Conservation (phyloP, 306 rosid species). For the Coriaria nepalensis region DNA sequence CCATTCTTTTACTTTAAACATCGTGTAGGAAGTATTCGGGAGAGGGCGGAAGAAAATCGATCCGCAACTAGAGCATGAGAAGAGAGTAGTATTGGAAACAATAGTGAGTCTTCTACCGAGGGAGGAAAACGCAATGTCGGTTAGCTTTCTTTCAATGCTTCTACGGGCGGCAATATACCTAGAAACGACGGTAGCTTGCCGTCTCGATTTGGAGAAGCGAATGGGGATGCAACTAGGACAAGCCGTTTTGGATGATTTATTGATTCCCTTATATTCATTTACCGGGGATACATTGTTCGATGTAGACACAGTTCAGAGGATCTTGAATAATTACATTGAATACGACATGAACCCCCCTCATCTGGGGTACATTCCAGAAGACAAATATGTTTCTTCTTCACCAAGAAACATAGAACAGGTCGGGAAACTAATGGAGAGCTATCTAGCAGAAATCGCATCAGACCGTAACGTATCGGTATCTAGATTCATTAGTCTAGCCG, state of each 20-base stretch:
- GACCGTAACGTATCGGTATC: conserved; percentile 58
- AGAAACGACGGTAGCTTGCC: conserved; percentile 90
- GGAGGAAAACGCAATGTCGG: conserved; percentile 66
- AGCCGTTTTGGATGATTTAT: conserved; percentile 78
- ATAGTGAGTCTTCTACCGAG: conserved; percentile 78
- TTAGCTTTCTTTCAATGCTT: conserved; percentile 89
- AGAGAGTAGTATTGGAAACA: conserved; percentile 83
- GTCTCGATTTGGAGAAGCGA: conserved; percentile 87
- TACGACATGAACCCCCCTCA: conserved; percentile 25
- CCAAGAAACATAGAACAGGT: conserved; percentile 43
- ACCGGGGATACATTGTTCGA: conserved; percentile 78
- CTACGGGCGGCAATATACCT: conserved; percentile 63
- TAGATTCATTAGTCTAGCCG: conserved; percentile 55
- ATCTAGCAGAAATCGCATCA: conserved; percentile 71
- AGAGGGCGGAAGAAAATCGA: conserved; percentile 82
- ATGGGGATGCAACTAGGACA: conserved; percentile 64
- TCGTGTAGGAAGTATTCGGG: conserved; percentile 55
- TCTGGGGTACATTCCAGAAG: conserved; percentile 23
- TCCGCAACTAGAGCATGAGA: conserved; percentile 62
- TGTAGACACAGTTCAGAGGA: conserved; percentile 71
- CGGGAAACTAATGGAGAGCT: conserved; percentile 76
- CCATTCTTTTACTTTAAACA: conserved; percentile 4
- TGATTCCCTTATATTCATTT: conserved; percentile 71
- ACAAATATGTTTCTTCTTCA: conserved; percentile 41
- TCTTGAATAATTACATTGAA: conserved; percentile 55